Percentiles rank a stretch among this genome's conserved stretches.
These are phyloP conservation scores for Adansonia digitata DNA, from an alignment of 345 rosid species.

Conservation along the genomic window DNA sequence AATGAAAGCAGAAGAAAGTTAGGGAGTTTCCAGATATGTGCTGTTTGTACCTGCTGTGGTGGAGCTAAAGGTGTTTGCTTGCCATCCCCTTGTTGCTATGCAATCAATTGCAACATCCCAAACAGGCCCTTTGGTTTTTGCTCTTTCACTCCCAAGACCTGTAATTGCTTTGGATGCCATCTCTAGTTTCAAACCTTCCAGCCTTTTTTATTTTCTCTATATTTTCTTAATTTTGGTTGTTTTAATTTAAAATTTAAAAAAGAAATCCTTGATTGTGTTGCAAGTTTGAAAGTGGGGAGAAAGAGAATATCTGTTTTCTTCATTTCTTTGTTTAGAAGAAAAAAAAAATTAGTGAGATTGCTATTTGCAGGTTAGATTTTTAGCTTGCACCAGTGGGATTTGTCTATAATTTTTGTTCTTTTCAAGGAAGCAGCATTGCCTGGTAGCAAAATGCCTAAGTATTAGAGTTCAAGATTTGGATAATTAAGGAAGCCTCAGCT, in stretches of 20 bases:
- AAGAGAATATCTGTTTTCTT: constrained; percentile 45
- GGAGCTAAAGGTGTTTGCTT: too few species aligned
- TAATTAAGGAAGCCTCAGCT: too few species aligned
- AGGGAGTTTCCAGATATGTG: too few species aligned
- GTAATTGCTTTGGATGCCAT: constrained; percentile 93
- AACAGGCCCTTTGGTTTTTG: too few species aligned
- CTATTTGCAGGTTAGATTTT: constrained; percentile 29
- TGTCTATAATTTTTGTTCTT: constrained; percentile 27
- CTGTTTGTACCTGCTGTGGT: too few species aligned
- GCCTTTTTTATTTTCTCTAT: not conserved
- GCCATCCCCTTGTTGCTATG: too few species aligned
- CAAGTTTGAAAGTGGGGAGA: constrained; percentile 37
- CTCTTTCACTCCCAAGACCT: constrained; percentile 91
- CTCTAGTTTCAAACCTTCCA: too few species aligned
- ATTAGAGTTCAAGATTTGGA: constrained; percentile 17
- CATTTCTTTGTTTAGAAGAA: constrained; percentile 50
- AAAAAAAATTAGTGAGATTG: constrained; percentile 16
- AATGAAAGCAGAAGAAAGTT: too few species aligned
- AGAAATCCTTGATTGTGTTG: constrained; percentile 25
- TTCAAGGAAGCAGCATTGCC: constrained; percentile 18
- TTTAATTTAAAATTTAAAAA: not conserved
- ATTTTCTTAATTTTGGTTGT: constrained; percentile 9
- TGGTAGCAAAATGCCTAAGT: constrained; percentile 7
- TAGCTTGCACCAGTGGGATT: constrained; percentile 28
- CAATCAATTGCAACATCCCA: too few species aligned